Conservation (phyloP, 1,284 basidiomycete genomes). For the Pseudozyma sp. region DNA sequence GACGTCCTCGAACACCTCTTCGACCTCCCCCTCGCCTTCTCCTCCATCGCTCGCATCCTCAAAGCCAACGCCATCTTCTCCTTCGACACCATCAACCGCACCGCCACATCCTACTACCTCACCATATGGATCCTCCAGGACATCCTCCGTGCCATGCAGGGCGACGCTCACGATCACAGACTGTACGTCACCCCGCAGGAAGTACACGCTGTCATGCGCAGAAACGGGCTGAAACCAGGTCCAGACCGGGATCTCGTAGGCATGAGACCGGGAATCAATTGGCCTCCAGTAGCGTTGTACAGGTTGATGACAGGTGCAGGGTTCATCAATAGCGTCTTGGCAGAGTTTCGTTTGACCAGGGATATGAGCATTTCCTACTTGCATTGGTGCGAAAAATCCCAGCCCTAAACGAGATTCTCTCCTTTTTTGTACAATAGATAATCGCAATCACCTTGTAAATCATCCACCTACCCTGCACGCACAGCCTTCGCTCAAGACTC, state of each 20-base stretch:
- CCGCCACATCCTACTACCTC: slow-evolving; percentile 45
- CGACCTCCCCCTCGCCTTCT: slow-evolving; percentile 32
- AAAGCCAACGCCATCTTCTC: slow-evolving; percentile 94
- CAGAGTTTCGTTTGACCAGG: slow-evolving; percentile 14
- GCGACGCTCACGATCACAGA: slow-evolving; percentile 51
- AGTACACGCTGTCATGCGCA: slow-evolving; percentile 13
- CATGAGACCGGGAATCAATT: slow-evolving; percentile 23
- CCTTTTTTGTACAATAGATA: neutral
- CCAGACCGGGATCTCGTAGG: slow-evolving; percentile 24
- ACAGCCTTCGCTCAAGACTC: neutral
- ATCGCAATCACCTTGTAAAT: neutral
- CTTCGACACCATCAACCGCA: slow-evolving; percentile 69
- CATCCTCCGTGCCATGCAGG: slow-evolving; percentile 36
- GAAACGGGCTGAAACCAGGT: slow-evolving; percentile 10
- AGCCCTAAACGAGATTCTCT: too few species aligned
- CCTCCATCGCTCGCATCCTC: slow-evolving; percentile 77
- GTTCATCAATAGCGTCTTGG: slow-evolving; percentile 20
- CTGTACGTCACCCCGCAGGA: slow-evolving; percentile 41
- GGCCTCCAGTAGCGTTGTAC: slow-evolving; percentile 21
- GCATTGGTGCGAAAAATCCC: slow-evolving; percentile 30
- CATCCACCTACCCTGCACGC: neutral
- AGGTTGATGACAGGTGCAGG: slow-evolving; percentile 26
- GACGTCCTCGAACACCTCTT: slow-evolving; percentile 56
- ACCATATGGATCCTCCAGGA: slow-evolving; percentile 50
- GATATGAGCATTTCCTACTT: slow-evolving; percentile 35